Evolutionary conservation across 805 yeast species (phyloP).

Genomic region (Candida nanaspora): DNA sequence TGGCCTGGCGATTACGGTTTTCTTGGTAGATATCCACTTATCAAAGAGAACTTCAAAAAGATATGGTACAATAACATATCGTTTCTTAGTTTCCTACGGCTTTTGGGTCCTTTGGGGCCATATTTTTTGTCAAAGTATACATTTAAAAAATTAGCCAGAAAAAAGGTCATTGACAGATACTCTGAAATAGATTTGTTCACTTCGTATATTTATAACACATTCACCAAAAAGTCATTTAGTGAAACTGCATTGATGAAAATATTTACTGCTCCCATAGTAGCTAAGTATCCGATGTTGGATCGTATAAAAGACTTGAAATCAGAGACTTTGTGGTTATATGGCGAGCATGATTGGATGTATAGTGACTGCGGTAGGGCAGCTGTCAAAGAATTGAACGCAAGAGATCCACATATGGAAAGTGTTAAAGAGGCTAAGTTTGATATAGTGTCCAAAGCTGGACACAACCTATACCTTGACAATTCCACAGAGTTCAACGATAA

Average conservation of each 20-base stretch:
- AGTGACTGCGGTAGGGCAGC: conserved; percentile 48
- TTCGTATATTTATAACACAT: conserved; percentile 26
- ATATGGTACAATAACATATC: conserved; percentile 38
- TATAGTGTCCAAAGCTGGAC: conserved; percentile 56
- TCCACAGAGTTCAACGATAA: conserved; percentile 41
- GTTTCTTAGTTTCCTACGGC: conserved; percentile 41
- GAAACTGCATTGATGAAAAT: conserved; percentile 37
- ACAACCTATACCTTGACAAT: conserved; percentile 71
- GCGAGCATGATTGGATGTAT: conserved; percentile 73
- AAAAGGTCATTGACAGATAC: conserved; percentile 14
- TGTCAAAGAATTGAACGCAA: conserved; percentile 18
- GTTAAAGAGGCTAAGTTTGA: conserved; percentile 22
- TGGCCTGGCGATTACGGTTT: conserved; percentile 39
- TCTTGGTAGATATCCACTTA: conserved; percentile 38
- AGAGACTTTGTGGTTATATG: conserved; percentile 47
- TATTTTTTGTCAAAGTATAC: conserved; percentile 19
- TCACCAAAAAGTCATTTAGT: conserved; percentile 23
- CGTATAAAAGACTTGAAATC: conserved; percentile 31
- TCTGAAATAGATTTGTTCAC: conserved; percentile 24
- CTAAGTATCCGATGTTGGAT: conserved; percentile 61
- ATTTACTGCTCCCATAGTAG: conserved; percentile 51
- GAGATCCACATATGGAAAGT: conserved; percentile 4
- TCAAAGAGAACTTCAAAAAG: conserved; percentile 24
- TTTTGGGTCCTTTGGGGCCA: conserved; percentile 32
- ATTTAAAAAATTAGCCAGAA: conserved; percentile 21